phyloP scores from a whole-genome alignment of 163 green algal species.

The Scenedesmus sp. region DNA sequence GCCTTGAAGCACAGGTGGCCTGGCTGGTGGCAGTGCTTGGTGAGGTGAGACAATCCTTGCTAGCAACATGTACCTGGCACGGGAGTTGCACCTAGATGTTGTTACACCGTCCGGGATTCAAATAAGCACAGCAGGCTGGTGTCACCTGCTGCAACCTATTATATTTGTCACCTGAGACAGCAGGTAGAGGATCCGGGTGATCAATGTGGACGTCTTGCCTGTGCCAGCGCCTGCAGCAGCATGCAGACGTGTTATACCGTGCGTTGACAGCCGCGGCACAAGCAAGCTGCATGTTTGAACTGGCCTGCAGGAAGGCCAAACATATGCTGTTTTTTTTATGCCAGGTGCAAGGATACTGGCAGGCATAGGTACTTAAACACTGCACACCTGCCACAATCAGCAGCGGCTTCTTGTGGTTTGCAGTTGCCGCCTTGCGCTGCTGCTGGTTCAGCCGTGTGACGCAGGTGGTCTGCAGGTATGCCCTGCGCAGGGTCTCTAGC shows the following conservation, averaged over 20 bases:
- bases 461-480: background rate
- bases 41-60: too few species aligned
- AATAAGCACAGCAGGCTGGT: background rate
- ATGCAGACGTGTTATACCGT: background rate
- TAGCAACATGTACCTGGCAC: too few species aligned
- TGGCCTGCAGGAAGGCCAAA: background rate
- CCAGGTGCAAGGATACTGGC: background rate
- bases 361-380: too few species aligned
- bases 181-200: conserved; percentile 41
- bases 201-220: conserved; percentile 53
- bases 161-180: conserved; percentile 22
- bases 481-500: background rate
- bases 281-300: background rate
- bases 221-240: conserved; percentile 55
- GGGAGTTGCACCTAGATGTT: background rate
- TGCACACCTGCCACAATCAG: conserved; percentile 49
- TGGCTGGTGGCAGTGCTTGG: too few species aligned
- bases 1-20: background rate
- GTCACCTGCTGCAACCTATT: background rate
- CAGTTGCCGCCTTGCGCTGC: conserved; percentile 32
- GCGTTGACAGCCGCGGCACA: background rate
- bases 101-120: background rate
- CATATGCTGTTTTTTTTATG: background rate
- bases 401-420: background rate
- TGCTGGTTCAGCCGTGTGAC: conserved; percentile 26